These are phyloP conservation scores for Rutstroemia sp. DNA, from an alignment of 2,329 filamentous ascomycete genomes.

Conservation along the genomic window DNA sequence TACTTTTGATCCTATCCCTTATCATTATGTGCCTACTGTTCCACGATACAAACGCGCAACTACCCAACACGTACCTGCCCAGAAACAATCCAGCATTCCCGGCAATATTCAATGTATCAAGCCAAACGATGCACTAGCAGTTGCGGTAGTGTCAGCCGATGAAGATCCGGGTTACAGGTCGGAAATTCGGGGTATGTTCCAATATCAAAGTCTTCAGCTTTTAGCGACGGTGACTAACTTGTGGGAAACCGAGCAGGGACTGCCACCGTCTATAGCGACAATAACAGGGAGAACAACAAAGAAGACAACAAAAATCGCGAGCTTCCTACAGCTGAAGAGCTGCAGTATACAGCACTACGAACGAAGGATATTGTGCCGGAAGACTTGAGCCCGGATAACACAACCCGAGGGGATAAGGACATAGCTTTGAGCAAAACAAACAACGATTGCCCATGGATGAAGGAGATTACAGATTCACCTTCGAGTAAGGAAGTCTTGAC, in stretches of 20 bases:
- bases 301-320: too few relatives aligned
- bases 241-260: neutral
- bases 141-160: too few relatives aligned
- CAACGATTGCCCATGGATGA: neutral
- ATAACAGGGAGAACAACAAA: neutral
- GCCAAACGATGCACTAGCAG: neutral
- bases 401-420: neutral
- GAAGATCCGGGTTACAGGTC: neutral
- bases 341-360: too few relatives aligned
- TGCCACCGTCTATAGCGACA: neutral
- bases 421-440: constrained; percentile 8
- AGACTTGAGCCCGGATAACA: too few relatives aligned
- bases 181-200: neutral
- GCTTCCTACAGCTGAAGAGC: too few relatives aligned
- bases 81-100: neutral
- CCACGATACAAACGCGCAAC: constrained; percentile 14
- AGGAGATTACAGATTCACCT: neutral
- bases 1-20: constrained; percentile 15
- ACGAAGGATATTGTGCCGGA: too few relatives aligned
- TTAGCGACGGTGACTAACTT: neutral
- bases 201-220: neutral
- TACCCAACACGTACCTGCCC: constrained; percentile 5
- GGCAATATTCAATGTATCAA: neutral
- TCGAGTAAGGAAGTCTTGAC: neutral
- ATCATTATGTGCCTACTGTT: constrained; percentile 19